Evolutionary conservation across 352 stramenopile species (phyloP), one percentile per base, ranked within the genome.

Genomic region (Phytophthora foliorum): DNA sequence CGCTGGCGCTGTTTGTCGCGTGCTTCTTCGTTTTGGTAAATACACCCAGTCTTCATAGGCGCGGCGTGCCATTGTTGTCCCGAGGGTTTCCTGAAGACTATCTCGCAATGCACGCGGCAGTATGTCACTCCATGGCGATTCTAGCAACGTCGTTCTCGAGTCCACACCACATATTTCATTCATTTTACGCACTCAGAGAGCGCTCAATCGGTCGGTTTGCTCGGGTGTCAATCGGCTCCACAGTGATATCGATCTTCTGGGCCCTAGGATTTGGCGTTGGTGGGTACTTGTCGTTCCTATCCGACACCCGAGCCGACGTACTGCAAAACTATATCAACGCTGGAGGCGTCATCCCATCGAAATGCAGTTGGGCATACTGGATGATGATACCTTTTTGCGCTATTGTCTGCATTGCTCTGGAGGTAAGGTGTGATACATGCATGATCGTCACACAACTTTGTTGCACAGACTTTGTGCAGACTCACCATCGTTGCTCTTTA

Each of bases 91-190:
- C 59, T 44, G 56, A 69, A 6, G 77, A 90, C 63, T 89, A 88
- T 59, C 24, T 89, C 22, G n/a, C 45, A 0, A 79, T 89, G n/a
- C 82, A 83, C n/a, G 22, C 64, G 17, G 84, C 80, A 10, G 58
- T 86, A 5, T 84, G 75, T 14, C 74, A 82, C 36, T 74, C 72
- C 13, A 78, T 91, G 29, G 78, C 76, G 9, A 82, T 86, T 42
- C 55, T 91, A 6, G 69, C 74, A 9, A 80, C 72, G 13, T 58
- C 68, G 0, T 72, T 88, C 24, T 63, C 65, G 16, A 84, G 73
- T 29, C 78, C 87, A 42, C 82, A 86, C 46, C 78, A 86, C 49
- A 77, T 70, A n/a, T 88, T 88, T 51, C 80, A 88, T 54, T 75
- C 79, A 0, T 88, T 88, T 50, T 75, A 85, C 56, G 63, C 72